Evolutionary conservation across 768 basidiomycete species (phyloP).

Genomic region (Trametes punicea): DNA sequence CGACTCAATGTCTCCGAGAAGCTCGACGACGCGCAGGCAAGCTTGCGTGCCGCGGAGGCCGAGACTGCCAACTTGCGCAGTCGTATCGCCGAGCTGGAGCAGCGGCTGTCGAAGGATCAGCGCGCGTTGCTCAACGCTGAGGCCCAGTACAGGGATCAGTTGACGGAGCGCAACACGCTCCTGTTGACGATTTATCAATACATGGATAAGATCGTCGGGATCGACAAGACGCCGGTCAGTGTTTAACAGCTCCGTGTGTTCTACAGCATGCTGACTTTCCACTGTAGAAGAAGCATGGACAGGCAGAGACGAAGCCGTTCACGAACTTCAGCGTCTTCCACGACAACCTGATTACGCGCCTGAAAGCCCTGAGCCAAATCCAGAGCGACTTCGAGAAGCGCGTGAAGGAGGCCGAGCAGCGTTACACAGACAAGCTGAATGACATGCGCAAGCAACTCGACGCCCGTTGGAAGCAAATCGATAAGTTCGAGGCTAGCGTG

Average conservation of each 20-base stretch:
- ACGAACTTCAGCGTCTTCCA: conserved; percentile 94
- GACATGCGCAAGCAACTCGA: conserved; percentile 88
- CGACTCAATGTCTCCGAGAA: conserved; percentile 85
- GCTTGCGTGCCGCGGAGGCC: conserved; percentile 60
- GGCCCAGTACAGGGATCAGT: conserved; percentile 82
- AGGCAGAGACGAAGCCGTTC: conserved; percentile 86
- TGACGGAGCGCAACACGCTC: conserved; percentile 90
- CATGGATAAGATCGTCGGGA: conserved; percentile 89
- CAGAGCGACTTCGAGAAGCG: conserved; percentile 85
- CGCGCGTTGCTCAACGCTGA: conserved; percentile 67
- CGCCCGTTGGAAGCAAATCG: conserved; percentile 84
- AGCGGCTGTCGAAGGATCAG: conserved; percentile 78
- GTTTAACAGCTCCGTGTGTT: background rate
- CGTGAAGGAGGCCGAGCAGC: conserved; percentile 71
- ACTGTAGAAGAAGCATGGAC: conserved; percentile 67
- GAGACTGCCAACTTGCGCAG: conserved; percentile 61
- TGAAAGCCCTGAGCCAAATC: conserved; percentile 82
- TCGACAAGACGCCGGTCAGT: conserved; percentile 80
- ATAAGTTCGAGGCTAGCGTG: conserved; percentile 82
- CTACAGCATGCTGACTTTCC: background rate
- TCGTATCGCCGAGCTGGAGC: conserved; percentile 73
- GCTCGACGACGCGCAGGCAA: conserved; percentile 67
- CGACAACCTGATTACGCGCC: conserved; percentile 84
- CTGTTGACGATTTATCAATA: conserved; percentile 92
- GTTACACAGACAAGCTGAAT: conserved; percentile 67